Evolutionary conservation across 23 red algal genomes (phyloP).

Genomic region (Agarophyton chilense): DNA sequence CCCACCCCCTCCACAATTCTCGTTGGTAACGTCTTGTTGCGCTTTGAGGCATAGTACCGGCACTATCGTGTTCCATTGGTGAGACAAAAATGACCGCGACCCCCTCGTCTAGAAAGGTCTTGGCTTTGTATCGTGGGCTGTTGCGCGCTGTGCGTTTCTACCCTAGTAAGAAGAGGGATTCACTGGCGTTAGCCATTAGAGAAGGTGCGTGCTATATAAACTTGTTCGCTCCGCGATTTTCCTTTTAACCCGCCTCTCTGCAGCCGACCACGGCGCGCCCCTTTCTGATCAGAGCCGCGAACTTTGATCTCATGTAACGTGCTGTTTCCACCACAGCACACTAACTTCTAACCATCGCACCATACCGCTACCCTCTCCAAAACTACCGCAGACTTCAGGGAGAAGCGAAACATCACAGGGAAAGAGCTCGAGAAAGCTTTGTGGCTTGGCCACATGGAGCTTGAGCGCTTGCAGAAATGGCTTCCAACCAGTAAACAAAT

Average conservation of each 20-base stretch:
- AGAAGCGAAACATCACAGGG: constrained; percentile 36
- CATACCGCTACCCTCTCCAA: background rate
- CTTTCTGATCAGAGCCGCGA: background rate
- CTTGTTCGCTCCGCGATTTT: no score
- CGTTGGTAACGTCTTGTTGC: no score
- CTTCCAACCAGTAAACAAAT: constrained; percentile 55
- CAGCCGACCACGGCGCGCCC: no score
- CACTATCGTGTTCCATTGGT: no score
- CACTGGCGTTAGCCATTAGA: constrained; percentile 20
- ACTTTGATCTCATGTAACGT: background rate
- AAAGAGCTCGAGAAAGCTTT: constrained; percentile 61
- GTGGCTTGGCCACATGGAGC: constrained; percentile 64
- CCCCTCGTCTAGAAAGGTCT: background rate
- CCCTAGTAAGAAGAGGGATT: constrained; percentile 34
- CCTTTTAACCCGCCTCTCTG: no score
- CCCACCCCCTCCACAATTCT: no score
- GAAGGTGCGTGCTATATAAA: constrained; percentile 50
- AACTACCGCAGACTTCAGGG: constrained; percentile 36
- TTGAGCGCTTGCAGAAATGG: constrained; percentile 56
- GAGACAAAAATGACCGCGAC: background rate
- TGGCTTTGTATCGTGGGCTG: constrained; percentile 37
- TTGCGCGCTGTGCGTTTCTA: constrained; percentile 52
- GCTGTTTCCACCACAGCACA: background rate
- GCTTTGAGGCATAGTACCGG: no score
- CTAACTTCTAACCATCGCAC: background rate